phyloP scores from a whole-genome alignment of 768 basidiomycete species.

The Psilocybe subaeruginosa region DNA sequence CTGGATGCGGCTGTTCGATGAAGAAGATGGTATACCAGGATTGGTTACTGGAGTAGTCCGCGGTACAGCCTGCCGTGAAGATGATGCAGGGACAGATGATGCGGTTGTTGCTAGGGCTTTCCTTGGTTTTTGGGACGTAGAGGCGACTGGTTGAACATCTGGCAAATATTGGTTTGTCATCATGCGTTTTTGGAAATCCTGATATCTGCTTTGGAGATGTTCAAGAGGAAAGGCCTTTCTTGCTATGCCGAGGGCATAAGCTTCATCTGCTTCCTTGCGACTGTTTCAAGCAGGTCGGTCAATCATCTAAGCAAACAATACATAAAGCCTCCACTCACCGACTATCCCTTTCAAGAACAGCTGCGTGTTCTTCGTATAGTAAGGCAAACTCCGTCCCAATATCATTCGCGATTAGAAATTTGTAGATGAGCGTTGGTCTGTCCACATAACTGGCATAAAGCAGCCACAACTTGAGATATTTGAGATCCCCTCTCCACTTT shows the following conservation, averaged over 20 bases:
- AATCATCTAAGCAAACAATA: slow-evolving; percentile 5
- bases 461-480: slow-evolving; percentile 93
- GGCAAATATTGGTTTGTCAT: slow-evolving; percentile 55
- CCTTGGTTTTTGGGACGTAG: slow-evolving; percentile 34
- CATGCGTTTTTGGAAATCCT: slow-evolving; percentile 93
- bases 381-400: slow-evolving; percentile 82
- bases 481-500: slow-evolving; percentile 75
- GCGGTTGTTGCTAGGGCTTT: slow-evolving; percentile 44
- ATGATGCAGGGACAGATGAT: slow-evolving; percentile 42
- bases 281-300: slow-evolving; percentile 40
- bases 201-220: slow-evolving; percentile 73
- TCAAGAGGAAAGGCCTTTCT: slow-evolving; percentile 82
- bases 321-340: slow-evolving; percentile 49
- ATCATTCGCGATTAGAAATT: slow-evolving; percentile 88
- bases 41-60: slow-evolving; percentile 23
- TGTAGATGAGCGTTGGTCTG: slow-evolving; percentile 84
- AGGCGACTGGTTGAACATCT: slow-evolving; percentile 36
- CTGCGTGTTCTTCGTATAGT: slow-evolving; percentile 92
- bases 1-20: slow-evolving; percentile 60
- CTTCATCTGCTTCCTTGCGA: slow-evolving; percentile 85
- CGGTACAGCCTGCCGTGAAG: slow-evolving; percentile 36
- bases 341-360: slow-evolving; percentile 78
- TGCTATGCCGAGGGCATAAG: slow-evolving; percentile 87
- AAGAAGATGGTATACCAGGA: slow-evolving; percentile 34
- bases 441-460: slow-evolving; percentile 94